These are phyloP conservation scores for Breviolum minutum DNA, from an alignment of 73 alveolate genomes.

Conservation along the genomic window DNA sequence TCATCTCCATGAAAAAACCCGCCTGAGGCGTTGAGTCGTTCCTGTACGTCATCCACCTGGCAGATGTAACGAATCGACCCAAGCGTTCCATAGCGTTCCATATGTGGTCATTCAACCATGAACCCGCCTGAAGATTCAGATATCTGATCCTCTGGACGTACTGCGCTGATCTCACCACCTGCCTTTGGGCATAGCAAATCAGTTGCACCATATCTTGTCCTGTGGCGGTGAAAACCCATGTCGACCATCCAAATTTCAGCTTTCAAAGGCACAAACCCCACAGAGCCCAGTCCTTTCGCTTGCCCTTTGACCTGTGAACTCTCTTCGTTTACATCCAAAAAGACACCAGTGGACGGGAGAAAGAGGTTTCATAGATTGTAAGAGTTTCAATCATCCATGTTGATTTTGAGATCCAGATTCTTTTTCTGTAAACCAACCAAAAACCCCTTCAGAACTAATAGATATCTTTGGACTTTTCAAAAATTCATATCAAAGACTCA, in stretches of 20 bases:
- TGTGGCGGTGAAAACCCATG: neutral
- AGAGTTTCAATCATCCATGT: no score
- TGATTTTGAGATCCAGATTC: no score
- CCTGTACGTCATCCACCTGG: constrained; percentile 64
- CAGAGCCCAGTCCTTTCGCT: constrained; percentile 24
- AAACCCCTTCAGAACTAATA: no score
- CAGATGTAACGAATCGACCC: neutral
- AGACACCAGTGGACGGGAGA: neutral
- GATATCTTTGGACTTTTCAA: no score
- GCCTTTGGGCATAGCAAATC: constrained; percentile 76
- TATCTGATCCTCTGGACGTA: constrained; percentile 17
- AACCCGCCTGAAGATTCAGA: constrained; percentile 62
- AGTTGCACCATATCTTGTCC: constrained; percentile 86
- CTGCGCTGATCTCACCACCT: constrained; percentile 52
- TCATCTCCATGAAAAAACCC: no score
- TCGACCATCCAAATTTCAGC: neutral
- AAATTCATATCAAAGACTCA: no score
- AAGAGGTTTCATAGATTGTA: no score
- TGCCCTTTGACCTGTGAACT: constrained; percentile 39
- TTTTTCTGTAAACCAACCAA: no score
- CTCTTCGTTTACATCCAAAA: no score
- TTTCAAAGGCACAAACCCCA: neutral
- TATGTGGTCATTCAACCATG: no score
- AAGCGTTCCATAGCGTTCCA: neutral
- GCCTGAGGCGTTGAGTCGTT: constrained; percentile 62